Evolutionary conservation across 2,329 filamentous ascomycete species (phyloP).

Genomic region (Didymella pomorum): DNA sequence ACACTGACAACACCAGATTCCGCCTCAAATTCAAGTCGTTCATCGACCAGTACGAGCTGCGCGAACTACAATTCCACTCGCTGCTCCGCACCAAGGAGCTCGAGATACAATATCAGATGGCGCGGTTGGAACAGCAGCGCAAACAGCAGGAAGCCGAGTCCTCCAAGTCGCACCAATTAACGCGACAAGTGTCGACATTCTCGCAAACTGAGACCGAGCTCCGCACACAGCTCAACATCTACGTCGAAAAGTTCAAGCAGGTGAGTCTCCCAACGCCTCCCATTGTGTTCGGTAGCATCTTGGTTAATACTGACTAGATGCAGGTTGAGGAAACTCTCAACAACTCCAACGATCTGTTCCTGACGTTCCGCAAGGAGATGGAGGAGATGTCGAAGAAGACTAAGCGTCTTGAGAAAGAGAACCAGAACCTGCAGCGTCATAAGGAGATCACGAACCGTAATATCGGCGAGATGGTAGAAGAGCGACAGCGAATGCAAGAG

Average conservation of each 20-base stretch:
- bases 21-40: conserved; percentile 90
- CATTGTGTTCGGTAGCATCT: conserved; percentile 40
- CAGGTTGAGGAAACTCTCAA: conserved; percentile 98
- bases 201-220: conserved; percentile 95
- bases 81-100: conserved; percentile 93
- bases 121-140: conserved; percentile 87
- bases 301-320: conserved; percentile 60
- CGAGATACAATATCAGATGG: conserved; percentile 91
- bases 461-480: conserved; percentile 96
- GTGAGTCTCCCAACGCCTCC: conserved; percentile 60
- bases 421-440: conserved; percentile 87
- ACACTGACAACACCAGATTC: conserved; percentile 52
- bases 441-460: conserved; percentile 93
- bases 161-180: conserved; percentile 81
- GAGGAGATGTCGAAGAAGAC: conserved; percentile 99
- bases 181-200: conserved; percentile 91
- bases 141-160: conserved; percentile 86
- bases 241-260: conserved; percentile 99
- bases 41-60: conserved; percentile 94
- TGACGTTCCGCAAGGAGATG: conserved; percentile 98
- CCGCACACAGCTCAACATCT: conserved; percentile 94
- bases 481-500: conserved; percentile 78
- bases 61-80: conserved; percentile 92
- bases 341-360: conserved; percentile 96
- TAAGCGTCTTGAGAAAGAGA: conserved; percentile 95